Percentiles rank a stretch among this genome's conserved stretches.
phyloP scores from a whole-genome alignment of 2,329 filamentous ascomycete genomes.

The Pseudogymnoascus sp. region DNA sequence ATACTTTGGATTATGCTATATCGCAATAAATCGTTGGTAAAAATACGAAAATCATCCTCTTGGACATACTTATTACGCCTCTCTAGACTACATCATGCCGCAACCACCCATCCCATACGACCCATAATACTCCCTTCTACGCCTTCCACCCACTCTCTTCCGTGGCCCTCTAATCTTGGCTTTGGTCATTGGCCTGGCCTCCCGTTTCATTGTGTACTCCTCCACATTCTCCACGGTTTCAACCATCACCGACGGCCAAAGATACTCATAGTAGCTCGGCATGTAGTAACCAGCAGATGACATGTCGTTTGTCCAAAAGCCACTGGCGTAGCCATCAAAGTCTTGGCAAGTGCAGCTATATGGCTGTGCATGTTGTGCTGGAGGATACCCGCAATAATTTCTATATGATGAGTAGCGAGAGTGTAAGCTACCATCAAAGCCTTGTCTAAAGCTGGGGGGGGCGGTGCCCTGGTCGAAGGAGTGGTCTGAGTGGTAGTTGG shows the following conservation, averaged over 20 bases:
- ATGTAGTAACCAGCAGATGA: background rate
- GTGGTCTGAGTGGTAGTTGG: background rate
- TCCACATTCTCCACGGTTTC: background rate
- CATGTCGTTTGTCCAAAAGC: background rate
- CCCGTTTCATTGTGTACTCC: background rate
- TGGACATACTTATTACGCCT: constrained; percentile 28
- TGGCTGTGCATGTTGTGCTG: background rate
- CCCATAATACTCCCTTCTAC: background rate
- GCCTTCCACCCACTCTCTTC: background rate
- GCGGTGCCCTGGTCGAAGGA: background rate
- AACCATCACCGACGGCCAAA: background rate
- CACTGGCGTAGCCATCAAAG: background rate
- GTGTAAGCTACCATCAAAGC: background rate
- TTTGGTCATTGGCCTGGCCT: background rate
- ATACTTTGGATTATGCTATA: too few species aligned
- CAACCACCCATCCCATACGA: background rate
- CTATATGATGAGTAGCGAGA: background rate
- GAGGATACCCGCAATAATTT: background rate
- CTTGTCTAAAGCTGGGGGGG: background rate
- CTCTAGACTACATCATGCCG: background rate
- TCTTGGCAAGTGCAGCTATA: background rate
- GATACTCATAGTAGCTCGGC: background rate
- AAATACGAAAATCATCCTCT: constrained; percentile 12
- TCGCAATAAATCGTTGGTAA: background rate
- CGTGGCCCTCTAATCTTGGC: background rate